Base-by-base conservation (phyloP, 768 basidiomycete species). In the Pisolithus albus region DNA sequence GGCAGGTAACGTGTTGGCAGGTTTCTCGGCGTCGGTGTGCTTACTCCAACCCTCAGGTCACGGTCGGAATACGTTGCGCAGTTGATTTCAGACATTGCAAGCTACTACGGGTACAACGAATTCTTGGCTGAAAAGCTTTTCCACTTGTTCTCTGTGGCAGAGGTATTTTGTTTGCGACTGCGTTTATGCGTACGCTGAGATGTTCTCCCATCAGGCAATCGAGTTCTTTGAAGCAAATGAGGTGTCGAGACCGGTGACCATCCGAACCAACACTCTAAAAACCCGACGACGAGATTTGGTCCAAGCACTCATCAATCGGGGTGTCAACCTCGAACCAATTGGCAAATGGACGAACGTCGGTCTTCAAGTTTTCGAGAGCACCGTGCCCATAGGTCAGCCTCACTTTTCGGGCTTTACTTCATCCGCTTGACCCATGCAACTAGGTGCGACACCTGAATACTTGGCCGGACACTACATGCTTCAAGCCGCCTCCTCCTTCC, bases 331-430 rank as follows among this genome's bases (percentile, higher is more conserved):
- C 50, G 95, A 98, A 65, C 94, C 96, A 19, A 94, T 99, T 58
- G 96, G 95, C 28, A 98, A 98, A 72, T 98, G 96, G 96, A 91
- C 91, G 26, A 98, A 97, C 63, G 94, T 97, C 56, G 96, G 96
- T 15, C 77, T 99, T n/a, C 96, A 98, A 68, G 88, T 99, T 3
- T 98, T 98, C 65, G 95, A 97, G 71, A 91, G 88, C 57, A 84
- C 81, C 54, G 93, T 99, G 2, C 96, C 96, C 0, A 91, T 99
- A 55, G 95, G 91, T 81, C 60, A 47, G 63, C 55, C 26, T n/a
- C 21, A 18, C n/a, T 5, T 46, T 24, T 16, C 30, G 30, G 18
- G n/a, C 42, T 46, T 30, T 19, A 36, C 46, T 7, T 11, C 5
- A 51, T n/a, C 38, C 46, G 41, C 43, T 36, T 36, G 47, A 23